Percentiles rank a stretch among this genome's conserved stretches.
phyloP scores from a whole-genome alignment of 2,329 filamentous ascomycete genomes.

The Monosporascus sp. region DNA sequence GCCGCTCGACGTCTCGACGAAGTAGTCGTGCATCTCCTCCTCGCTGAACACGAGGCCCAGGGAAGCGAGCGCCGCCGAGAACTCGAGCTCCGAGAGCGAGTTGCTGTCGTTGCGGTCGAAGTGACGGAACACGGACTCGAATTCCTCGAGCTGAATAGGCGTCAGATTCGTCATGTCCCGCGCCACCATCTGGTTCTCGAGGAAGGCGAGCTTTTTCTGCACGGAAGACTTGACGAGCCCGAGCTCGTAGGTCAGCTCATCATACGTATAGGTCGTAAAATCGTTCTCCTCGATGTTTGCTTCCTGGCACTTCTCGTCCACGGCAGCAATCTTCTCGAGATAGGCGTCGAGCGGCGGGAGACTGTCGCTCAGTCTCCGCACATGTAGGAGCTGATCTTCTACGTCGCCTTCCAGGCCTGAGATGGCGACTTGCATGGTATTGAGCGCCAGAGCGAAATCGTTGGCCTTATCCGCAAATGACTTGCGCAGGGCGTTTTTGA shows the following conservation, averaged over 20 bases:
- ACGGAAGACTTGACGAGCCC: slow-evolving; percentile 87
- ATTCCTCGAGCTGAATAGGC: slow-evolving; percentile 96
- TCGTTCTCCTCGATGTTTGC: slow-evolving; percentile 99
- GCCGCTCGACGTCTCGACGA: slow-evolving; percentile 76
- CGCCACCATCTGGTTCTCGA: slow-evolving; percentile 98
- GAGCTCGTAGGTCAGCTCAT: slow-evolving; percentile 91
- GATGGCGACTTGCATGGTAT: slow-evolving; percentile 90
- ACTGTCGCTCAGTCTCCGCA: slow-evolving; percentile 77
- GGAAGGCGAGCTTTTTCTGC: slow-evolving; percentile 90
- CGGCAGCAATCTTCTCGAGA: slow-evolving; percentile 75
- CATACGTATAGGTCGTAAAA: slow-evolving; percentile 98
- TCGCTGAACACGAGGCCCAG: slow-evolving; percentile 94
- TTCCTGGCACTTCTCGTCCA: slow-evolving; percentile 86
- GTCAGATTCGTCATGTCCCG: slow-evolving; percentile 98
- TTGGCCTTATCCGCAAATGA: slow-evolving; percentile 98
- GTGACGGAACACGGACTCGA: slow-evolving; percentile 96
- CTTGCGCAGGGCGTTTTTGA: slow-evolving; percentile 89
- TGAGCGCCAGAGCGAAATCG: slow-evolving; percentile 91
- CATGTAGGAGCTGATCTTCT: slow-evolving; percentile 87
- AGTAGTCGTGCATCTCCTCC: slow-evolving; percentile 96
- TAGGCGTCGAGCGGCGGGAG: slow-evolving; percentile 87
- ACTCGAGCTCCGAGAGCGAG: slow-evolving; percentile 86
- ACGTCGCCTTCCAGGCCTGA: slow-evolving; percentile 96
- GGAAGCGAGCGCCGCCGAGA: slow-evolving; percentile 91
- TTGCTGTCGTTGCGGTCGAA: slow-evolving; percentile 94